A percentile compares a stretch with the other conserved stretches of the same genome.
Conservation (phyloP, 2,329 filamentous ascomycete genomes). For the Calonectria henricotiae region DNA sequence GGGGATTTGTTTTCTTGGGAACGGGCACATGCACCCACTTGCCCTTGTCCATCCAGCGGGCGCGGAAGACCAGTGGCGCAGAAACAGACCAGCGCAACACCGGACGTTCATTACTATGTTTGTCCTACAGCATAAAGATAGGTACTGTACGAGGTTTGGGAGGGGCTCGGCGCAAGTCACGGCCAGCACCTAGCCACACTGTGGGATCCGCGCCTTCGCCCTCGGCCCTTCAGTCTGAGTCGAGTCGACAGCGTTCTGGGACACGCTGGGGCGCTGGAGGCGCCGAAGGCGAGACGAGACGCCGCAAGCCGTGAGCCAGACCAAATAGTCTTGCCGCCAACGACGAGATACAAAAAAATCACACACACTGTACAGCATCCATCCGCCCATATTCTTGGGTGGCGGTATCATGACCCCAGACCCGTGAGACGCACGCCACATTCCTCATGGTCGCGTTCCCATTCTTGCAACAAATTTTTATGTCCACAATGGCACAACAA, state of each 20-base stretch:
- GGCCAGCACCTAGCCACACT: conserved; percentile 47
- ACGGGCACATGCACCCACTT: conserved; percentile 44
- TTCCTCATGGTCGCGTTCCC: conserved; percentile 26
- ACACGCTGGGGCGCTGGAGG: conserved; percentile 22
- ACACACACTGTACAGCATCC: neutral
- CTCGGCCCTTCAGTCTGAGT: conserved; percentile 21
- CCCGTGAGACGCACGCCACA: conserved; percentile 29
- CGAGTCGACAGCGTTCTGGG: conserved; percentile 27
- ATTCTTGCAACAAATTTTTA: conserved; percentile 27
- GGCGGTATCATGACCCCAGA: neutral
- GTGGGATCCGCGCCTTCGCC: conserved; percentile 14
- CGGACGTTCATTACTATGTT: conserved; percentile 50
- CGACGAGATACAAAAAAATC: neutral
- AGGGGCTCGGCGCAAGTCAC: conserved; percentile 15
- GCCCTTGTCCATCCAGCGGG: conserved; percentile 39
- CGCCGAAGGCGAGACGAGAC: conserved; percentile 13
- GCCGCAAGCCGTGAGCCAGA: neutral
- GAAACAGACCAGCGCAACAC: conserved; percentile 37
- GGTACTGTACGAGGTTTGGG: conserved; percentile 33
- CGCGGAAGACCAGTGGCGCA: conserved; percentile 39
- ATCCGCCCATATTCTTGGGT: neutral
- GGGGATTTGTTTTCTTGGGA: conserved; percentile 55
- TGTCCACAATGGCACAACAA: conserved; percentile 4
- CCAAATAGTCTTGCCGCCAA: neutral
- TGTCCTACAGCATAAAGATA: conserved; percentile 47